phyloP scores from a whole-genome alignment of 805 yeast genomes.

The Brettanomyces naardenensis region DNA sequence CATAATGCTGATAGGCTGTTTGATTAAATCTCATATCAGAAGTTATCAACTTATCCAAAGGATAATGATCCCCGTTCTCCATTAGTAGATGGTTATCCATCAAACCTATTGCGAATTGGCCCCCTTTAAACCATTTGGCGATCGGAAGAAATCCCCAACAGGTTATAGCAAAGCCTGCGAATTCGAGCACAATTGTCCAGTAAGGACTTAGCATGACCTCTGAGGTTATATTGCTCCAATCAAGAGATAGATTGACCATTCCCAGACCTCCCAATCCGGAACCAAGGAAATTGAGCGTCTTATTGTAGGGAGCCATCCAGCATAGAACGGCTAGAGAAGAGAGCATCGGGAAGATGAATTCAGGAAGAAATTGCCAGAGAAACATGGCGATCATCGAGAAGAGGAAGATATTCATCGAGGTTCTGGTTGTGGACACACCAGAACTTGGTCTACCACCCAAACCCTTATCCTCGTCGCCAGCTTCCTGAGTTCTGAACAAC shows the following conservation, averaged over 20 bases:
- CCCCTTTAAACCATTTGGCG: constrained; percentile 31
- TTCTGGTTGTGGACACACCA: no score
- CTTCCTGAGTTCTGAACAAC: constrained; percentile 26
- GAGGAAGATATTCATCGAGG: constrained; percentile 31
- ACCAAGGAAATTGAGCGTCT: constrained; percentile 35
- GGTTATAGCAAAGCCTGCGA: constrained; percentile 36
- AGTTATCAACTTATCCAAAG: constrained; percentile 33
- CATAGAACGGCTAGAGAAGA: constrained; percentile 42
- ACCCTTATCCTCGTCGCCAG: constrained; percentile 7
- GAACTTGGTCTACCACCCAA: no score
- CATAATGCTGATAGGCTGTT: constrained; percentile 37
- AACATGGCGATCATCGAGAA: constrained; percentile 27
- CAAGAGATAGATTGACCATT: constrained; percentile 37
- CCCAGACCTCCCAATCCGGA: constrained; percentile 50
- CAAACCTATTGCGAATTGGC: constrained; percentile 31
- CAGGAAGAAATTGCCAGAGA: constrained; percentile 44
- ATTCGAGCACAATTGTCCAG: constrained; percentile 44
- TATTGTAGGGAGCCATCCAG: constrained; percentile 39
- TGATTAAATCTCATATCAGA: constrained; percentile 31
- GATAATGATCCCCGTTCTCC: constrained; percentile 32
- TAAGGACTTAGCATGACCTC: constrained; percentile 41
- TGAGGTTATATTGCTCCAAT: constrained; percentile 48
- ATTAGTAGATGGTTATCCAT: constrained; percentile 39
- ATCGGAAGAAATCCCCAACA: constrained; percentile 43
- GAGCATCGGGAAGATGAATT: constrained; percentile 38